Base-by-base conservation (phyloP, 2,329 filamentous ascomycete genomes). In the Diplocarpon mali region DNA sequence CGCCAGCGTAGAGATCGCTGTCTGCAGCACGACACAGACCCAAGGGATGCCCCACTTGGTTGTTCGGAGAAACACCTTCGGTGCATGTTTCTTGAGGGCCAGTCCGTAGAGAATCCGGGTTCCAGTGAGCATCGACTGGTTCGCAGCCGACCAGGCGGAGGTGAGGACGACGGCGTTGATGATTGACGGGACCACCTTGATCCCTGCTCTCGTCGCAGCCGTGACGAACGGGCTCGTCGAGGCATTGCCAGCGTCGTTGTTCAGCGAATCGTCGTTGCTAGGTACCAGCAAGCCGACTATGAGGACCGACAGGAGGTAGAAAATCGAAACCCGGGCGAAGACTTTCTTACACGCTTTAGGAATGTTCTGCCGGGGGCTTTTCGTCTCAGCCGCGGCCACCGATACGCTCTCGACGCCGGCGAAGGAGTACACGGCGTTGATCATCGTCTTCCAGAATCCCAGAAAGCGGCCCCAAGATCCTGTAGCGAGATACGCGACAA, bases 121-220 rank as follows among this genome's bases (percentile, higher is more conserved):
- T 24, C 75, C 76, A 1, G 74, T 67, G 34, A 70, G 66, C 29
- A 88, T 66, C 56, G 73, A 76, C 52, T 81, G 77, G 53, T 87
- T 87, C 0, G 75, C 78, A 0, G 81, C 72, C 0, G 81, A 85
- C 64, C 76, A 80, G 0, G 80, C 82, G 0, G 80, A 83, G 0
- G 79, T 84, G 52, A 88, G 70, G 53, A 89, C 80, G 20, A 88
- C 70, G 30, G 82, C 83, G 60, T 90, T 90, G 63, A 89, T 79
- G 44, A 89, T 74, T 5, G 76, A 78, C 0, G 82, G 80, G 4
- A 88, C 72, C 6, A 72, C 79, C 4, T 68, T 69, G 46, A 88
- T 79, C 0, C 80, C 77, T 2, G 83, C 83, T 27, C 76, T 72
- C 10, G 73, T 69, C 31, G 81, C 78, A 14, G 83, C 84, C 50